Evolutionary conservation across 2,329 filamentous ascomycete genomes (phyloP), one percentile per base, ranked within the genome.

Genomic region (Diaporthe australafricana): DNA sequence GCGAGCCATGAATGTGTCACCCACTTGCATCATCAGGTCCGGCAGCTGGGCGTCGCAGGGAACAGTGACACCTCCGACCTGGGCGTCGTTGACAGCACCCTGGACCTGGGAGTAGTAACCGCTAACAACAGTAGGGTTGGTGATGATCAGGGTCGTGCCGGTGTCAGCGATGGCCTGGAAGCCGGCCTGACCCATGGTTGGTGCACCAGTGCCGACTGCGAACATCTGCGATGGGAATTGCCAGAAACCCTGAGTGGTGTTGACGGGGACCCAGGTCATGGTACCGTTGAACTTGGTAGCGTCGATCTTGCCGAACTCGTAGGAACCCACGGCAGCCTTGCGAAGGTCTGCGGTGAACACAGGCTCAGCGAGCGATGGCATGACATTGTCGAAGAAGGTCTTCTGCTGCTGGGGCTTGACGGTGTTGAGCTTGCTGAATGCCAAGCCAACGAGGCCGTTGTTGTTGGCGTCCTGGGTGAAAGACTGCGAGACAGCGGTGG

Each of bases 281-380:
- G 86, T 77, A 42, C 92, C 93, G 2, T 80, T 84, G 80, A 92
- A 93, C 76, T 93, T 90, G 70, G 82, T 83, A 1, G 77, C 78
- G 79, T 95, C 91, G 77, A 95, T 90, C 76, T 81, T 86, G 73
- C 93, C 93, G 77, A 95, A 95, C 78, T 94, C 91, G 82, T 94
- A 95, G 38, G 88, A 86, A 56, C 93, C 93, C 2, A 85, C 83
- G 20, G 85, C 84, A 72, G 87, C 84, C 75, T 88, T 86, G 77
- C 89, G 88, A 55, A 96, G 85, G 73, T 92, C 87, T 30, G 91
- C 92, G 0, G 92, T 93, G 82, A 95, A 93, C 50, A 95, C 82
- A 0, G 92, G 92, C 80, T 88, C 82, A 32, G 88, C 86, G 30
- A 94, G 87, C 22, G 83, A 80, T n/a, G 80, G 74, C 80, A 88